phyloP scores from a whole-genome alignment of 108 stramenopile species.

The Cyclotella atomus region DNA sequence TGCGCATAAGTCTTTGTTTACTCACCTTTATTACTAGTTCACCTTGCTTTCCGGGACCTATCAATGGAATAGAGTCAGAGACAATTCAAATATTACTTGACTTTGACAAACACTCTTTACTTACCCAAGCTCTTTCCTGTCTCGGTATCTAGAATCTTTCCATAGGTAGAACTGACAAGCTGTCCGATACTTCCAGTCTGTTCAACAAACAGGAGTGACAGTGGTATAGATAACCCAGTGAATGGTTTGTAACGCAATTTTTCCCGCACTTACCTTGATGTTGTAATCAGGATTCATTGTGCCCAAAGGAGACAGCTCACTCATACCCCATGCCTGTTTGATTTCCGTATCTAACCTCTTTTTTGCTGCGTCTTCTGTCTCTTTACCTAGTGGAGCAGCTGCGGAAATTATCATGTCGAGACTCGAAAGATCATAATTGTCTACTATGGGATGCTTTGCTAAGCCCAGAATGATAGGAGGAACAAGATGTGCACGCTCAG shows the following conservation, averaged over 20 bases:
- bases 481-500: conserved; percentile 86
- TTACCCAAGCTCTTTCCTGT: conserved; percentile 59
- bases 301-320: conserved; percentile 74
- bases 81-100: background rate
- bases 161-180: conserved; percentile 67
- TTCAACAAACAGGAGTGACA: background rate
- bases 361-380: conserved; percentile 67
- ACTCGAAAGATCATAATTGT: conserved; percentile 72
- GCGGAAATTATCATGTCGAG: conserved; percentile 71
- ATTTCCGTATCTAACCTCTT: conserved; percentile 60
- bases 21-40: conserved; percentile 87
- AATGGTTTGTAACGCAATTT: background rate
- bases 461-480: conserved; percentile 84
- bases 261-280: conserved; percentile 8
- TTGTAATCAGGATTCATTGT: conserved; percentile 69
- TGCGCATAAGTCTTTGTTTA: conserved; percentile 1
- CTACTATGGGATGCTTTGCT: conserved; percentile 85
- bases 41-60: conserved; percentile 73
- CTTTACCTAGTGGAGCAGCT: conserved; percentile 86
- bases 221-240: background rate
- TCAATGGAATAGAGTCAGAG: background rate
- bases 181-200: conserved; percentile 77
- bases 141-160: conserved; percentile 79
- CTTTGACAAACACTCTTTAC: background rate
- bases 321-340: conserved; percentile 89